These are phyloP conservation scores for Lumnitzera littorea DNA, from an alignment of 345 rosid genomes.

Conservation along the genomic window DNA sequence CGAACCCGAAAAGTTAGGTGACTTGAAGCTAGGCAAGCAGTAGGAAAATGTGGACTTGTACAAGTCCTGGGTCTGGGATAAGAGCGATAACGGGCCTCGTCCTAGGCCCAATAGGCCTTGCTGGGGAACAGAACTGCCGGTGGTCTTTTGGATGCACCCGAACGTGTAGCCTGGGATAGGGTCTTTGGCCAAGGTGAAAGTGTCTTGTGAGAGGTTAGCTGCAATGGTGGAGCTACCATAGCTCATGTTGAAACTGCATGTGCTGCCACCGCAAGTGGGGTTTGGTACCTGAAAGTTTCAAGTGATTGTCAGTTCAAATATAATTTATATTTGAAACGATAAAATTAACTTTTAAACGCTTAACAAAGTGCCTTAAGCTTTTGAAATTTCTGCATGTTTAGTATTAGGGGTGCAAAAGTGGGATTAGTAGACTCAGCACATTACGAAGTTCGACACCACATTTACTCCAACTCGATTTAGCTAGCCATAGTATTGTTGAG, in stretches of 20 bases:
- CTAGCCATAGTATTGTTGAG: no score
- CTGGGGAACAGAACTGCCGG: constrained; percentile 68
- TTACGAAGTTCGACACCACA: no score
- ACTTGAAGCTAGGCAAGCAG: constrained; percentile 82
- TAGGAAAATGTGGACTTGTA: constrained; percentile 85
- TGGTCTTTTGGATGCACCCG: constrained; percentile 64
- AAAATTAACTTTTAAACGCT: no score
- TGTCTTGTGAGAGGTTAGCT: constrained; percentile 66
- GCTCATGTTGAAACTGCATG: constrained; percentile 74
- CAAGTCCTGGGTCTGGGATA: constrained; percentile 68
- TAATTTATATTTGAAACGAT: no score
- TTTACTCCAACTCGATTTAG: no score
- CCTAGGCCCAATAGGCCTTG: constrained; percentile 92
- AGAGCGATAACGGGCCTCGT: constrained; percentile 75
- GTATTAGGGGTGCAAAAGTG: no score
- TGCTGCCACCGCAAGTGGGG: constrained; percentile 54
- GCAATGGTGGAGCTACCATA: constrained; percentile 70
- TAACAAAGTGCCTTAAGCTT: no score
- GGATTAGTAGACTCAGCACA: no score
- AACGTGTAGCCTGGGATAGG: constrained; percentile 67
- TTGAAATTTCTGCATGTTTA: no score
- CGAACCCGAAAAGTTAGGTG: constrained; percentile 74
- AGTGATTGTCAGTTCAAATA: not conserved
- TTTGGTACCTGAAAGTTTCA: constrained; percentile 47
- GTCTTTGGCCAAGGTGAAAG: constrained; percentile 52